A percentile compares a stretch with the other conserved stretches of the same genome.
Evolutionary conservation across 2,329 filamentous ascomycete species (phyloP).

Genomic region (Talaromyces atroroseus): DNA sequence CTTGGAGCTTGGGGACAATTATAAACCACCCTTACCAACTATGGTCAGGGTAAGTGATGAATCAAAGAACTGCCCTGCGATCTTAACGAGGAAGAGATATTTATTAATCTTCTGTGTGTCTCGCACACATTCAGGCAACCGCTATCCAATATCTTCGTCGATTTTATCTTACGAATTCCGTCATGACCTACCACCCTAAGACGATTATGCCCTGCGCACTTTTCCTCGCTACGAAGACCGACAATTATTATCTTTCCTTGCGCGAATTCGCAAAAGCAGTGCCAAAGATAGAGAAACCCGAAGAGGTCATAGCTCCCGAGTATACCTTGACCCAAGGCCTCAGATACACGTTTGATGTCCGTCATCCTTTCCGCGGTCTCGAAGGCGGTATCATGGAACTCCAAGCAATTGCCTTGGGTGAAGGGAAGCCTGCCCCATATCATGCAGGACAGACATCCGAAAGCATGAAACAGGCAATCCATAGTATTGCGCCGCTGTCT

Average conservation of each 20-base stretch:
- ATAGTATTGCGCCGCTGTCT: conserved; percentile 26
- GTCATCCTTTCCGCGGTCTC: conserved; percentile 81
- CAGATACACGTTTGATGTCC: conserved; percentile 87
- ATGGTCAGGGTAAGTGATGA: conserved; percentile 51
- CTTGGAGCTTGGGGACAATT: conserved; percentile 54
- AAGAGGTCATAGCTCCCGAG: conserved; percentile 84
- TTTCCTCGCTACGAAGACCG: conserved; percentile 90
- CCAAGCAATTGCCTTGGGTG: conserved; percentile 59
- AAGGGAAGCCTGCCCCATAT: conserved; percentile 38
- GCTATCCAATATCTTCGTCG: conserved; percentile 85
- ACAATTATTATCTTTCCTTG: conserved; percentile 70
- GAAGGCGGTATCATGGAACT: conserved; percentile 85
- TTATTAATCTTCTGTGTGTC: background rate
- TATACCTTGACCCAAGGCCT: conserved; percentile 89
- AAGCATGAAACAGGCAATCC: conserved; percentile 25
- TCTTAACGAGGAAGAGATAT: conserved; percentile 2
- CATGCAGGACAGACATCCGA: conserved; percentile 26
- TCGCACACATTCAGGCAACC: conserved; percentile 53
- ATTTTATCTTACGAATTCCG: conserved; percentile 92
- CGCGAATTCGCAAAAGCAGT: conserved; percentile 64
- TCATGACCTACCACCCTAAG: conserved; percentile 92
- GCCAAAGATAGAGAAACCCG: conserved; percentile 64
- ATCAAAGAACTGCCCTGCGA: background rate
- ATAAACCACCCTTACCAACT: conserved; percentile 52
- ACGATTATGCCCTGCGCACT: conserved; percentile 84